phyloP scores from a whole-genome alignment of 2,329 filamentous ascomycete genomes.

The Sporothrix inflata region DNA sequence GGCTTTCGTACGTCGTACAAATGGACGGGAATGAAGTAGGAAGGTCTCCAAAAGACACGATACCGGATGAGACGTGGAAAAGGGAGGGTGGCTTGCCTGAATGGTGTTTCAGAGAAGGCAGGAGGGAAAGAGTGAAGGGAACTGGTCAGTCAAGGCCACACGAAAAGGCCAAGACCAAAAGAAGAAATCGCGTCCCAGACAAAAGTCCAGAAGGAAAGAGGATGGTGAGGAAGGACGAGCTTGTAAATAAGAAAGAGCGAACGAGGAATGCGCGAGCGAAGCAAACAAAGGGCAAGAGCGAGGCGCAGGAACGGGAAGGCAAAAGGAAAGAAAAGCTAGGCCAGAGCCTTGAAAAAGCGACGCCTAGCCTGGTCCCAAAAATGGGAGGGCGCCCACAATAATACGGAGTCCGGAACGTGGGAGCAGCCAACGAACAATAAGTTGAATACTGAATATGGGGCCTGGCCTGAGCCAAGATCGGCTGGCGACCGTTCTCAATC shows the following conservation, averaged over 20 bases:
- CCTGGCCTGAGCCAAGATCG: not conserved
- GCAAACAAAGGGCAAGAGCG: constrained; percentile 14
- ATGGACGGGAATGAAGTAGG: not conserved
- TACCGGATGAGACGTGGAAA: constrained; percentile 11
- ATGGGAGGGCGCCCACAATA: constrained; percentile 19
- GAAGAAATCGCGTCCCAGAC: not conserved
- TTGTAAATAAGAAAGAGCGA: not conserved
- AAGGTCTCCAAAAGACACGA: not conserved
- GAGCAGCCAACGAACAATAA: not conserved
- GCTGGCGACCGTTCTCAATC: no score
- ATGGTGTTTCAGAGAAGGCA: constrained; percentile 14
- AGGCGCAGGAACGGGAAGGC: constrained; percentile 3
- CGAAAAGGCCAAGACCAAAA: not conserved
- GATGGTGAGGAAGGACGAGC: not conserved
- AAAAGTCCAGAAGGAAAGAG: no score
- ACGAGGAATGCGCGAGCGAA: not conserved
- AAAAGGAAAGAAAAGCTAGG: not conserved
- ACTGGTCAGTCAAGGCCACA: not conserved
- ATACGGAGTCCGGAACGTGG: not conserved
- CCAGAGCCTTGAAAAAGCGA: not conserved
- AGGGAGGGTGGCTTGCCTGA: not conserved
- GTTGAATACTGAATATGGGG: not conserved
- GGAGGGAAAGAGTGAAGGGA: not conserved
- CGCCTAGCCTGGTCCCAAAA: not conserved
- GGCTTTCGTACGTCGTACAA: not conserved